These are phyloP conservation scores for Vigna mungo DNA, from an alignment of 306 rosid species.

Conservation along the genomic window DNA sequence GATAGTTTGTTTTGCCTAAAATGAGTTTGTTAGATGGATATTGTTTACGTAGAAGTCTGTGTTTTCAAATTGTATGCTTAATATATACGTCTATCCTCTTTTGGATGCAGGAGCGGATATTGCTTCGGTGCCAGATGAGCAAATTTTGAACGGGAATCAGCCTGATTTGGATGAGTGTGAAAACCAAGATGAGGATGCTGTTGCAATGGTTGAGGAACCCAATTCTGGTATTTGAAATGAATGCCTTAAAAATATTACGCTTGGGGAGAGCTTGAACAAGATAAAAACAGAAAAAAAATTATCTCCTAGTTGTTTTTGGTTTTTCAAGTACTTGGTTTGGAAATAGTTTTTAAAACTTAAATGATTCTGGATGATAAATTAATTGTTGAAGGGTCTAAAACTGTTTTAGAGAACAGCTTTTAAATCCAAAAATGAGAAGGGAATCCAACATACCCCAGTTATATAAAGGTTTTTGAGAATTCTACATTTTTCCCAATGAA, in stretches of 20 bases:
- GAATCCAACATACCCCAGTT: neutral
- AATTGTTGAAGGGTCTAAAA: neutral
- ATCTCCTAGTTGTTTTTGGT: neutral
- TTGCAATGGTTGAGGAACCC: conserved; percentile 82
- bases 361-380: neutral
- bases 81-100: conserved; percentile 20
- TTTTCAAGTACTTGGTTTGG: neutral
- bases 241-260: neutral
- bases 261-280: neutral
- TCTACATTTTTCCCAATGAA: conserved; percentile 3
- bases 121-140: conserved; percentile 75
- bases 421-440: neutral
- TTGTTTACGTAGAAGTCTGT: conserved; percentile 8
- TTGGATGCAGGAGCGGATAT: conserved; percentile 63
- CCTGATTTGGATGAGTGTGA: conserved; percentile 86
- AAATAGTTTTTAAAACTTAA: neutral
- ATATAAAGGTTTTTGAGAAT: neutral
- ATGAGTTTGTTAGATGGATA: conserved; percentile 4
- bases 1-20: neutral
- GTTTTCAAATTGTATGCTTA: conserved; percentile 18
- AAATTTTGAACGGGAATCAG: conserved; percentile 73
- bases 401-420: neutral
- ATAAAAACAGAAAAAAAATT: neutral
- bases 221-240: conserved; percentile 66
- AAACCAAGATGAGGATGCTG: conserved; percentile 83